Evolutionary conservation across 2,329 filamentous ascomycete species (phyloP).

Genomic region (Aspergillus cejpii): DNA sequence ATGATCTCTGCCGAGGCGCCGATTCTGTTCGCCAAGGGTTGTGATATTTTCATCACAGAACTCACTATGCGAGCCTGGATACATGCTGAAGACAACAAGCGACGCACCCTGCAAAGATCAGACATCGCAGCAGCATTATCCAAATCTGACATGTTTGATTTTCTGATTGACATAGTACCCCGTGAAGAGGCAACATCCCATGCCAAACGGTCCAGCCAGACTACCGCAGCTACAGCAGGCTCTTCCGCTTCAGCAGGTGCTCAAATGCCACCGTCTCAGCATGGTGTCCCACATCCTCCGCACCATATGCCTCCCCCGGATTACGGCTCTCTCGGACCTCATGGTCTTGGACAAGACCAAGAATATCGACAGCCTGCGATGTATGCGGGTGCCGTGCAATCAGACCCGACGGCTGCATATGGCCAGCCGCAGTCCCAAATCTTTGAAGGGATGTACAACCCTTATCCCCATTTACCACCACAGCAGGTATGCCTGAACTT

Average conservation of each 20-base stretch:
- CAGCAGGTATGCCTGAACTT: slow-evolving; percentile 60
- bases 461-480: slow-evolving; percentile 68
- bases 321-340: slow-evolving; percentile 55
- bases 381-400: slow-evolving; percentile 73
- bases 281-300: slow-evolving; percentile 48
- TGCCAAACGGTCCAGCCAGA: slow-evolving; percentile 62
- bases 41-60: slow-evolving; percentile 98
- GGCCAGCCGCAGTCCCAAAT: slow-evolving; percentile 69
- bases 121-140: slow-evolving; percentile 93
- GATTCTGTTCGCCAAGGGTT: slow-evolving; percentile 95
- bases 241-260: slow-evolving; percentile 31
- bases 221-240: slow-evolving; percentile 46
- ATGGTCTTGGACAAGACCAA: slow-evolving; percentile 60
- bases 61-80: slow-evolving; percentile 99
- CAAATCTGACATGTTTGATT: slow-evolving; percentile 99
- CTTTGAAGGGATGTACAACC: slow-evolving; percentile 79
- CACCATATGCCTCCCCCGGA: slow-evolving; percentile 52
- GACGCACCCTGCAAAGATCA: slow-evolving; percentile 85
- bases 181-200: slow-evolving; percentile 85
- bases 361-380: slow-evolving; percentile 78
- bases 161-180: slow-evolving; percentile 96
- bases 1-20: slow-evolving; percentile 99
- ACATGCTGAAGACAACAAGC: slow-evolving; percentile 97
- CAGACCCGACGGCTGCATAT: slow-evolving; percentile 64
- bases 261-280: slow-evolving; percentile 41